Evolutionary conservation across 2,329 filamentous ascomycete genomes (phyloP), one percentile per base, ranked within the genome.

Genomic region (Helminthosporium solani): DNA sequence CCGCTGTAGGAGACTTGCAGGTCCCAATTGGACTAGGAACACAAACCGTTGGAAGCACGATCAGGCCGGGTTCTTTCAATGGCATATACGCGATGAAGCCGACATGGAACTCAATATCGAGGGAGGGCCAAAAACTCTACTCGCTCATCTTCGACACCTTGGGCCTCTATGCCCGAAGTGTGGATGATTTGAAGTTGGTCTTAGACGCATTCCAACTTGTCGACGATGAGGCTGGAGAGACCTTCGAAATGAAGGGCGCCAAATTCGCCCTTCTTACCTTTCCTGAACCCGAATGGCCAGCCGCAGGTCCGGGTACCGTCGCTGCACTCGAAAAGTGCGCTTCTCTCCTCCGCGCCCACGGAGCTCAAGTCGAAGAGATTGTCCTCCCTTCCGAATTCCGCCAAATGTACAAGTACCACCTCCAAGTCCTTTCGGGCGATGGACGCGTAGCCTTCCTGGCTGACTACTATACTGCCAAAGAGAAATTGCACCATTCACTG

Each of bases 41-140:
- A 0, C 84, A 88, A 58, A 88, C 84, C 0, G 81, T 79, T 2
- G 85, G 85, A 0, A 84, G 80, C 47, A 80, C 75, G 0, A 80
- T 88, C 35, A 77, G 84, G 0, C 85, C 85, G 0, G 84, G 73
- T 0, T 82, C 82, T 0, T 88, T 80, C 67, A 85, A 81, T 49
- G 84, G 84, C 5, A 73, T 83, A 3, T 87, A 82, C 46, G 83
- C 75, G 0, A 71, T 86, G 44, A 87, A 87, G 60, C 83, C 84
- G 2, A 87, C 83, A 0, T 86, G 82, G 81, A 79, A 79, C 44
- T 68, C 80, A 0, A 77, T 87, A 27, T 82, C 78, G 0, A 73
- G 81, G 0, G 84, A 87, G 57, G 84, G 84, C 0, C 73, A 78
- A 35, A 82, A 80, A 60, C 70, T 82, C 2, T 84, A 79, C 54